phyloP scores from a whole-genome alignment of 768 basidiomycete genomes.

The Lactifluus echinatus region DNA sequence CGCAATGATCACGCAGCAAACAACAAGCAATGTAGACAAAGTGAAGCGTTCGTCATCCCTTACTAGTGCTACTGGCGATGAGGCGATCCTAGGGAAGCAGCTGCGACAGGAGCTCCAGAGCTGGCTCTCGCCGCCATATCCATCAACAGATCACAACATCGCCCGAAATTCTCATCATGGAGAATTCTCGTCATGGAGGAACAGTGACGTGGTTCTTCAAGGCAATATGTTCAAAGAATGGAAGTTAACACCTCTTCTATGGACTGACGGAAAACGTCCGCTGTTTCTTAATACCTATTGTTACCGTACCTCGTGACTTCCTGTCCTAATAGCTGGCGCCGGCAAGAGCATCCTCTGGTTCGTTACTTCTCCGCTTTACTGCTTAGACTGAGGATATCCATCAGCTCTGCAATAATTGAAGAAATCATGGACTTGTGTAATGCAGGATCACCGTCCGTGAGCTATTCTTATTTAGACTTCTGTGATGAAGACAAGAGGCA shows the following conservation, averaged over 20 bases:
- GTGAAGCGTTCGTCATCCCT: not conserved
- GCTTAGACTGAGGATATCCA: not conserved
- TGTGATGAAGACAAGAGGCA: not conserved
- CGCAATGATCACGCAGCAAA: no score
- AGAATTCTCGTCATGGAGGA: not conserved
- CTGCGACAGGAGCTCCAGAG: not conserved
- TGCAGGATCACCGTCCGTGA: not conserved
- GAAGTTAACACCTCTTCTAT: not conserved
- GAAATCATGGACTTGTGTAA: not conserved
- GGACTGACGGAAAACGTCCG: not conserved
- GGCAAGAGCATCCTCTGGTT: not conserved
- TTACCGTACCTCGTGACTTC: no score
- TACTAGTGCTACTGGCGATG: not conserved
- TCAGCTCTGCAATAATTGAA: not conserved
- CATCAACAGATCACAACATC: not conserved
- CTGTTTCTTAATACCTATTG: not conserved
- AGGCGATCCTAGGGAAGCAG: not conserved
- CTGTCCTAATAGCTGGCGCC: not conserved
- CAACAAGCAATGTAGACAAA: not conserved
- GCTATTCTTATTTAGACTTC: not conserved
- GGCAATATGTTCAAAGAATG: not conserved
- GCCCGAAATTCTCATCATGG: not conserved
- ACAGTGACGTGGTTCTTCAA: no score
- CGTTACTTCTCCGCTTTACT: not conserved
- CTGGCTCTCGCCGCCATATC: constrained; percentile 5